Base-by-base conservation (phyloP, 768 basidiomycete species). In the Trametes gibbosa region DNA sequence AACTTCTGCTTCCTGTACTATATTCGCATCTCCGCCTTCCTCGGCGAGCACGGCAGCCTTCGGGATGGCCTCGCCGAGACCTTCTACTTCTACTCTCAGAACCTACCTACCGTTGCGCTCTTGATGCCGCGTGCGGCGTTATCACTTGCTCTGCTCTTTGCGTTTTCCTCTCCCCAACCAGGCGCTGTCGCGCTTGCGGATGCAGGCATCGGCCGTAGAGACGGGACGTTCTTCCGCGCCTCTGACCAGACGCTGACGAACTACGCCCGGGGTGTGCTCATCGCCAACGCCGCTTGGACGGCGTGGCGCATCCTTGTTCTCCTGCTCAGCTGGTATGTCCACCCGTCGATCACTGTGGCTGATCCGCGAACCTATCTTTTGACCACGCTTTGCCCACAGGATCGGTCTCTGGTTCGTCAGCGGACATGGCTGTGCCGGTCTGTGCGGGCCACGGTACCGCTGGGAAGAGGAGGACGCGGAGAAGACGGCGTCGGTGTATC, bases 1-100 rank as follows among this genome's bases (percentile, higher is more conserved):
- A 85, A 86, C 73, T 95, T 92, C 72, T 87, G 86, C 72, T 94
- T 94, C 77, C 76, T 95, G 65, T 84, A 86, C 58, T 82, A 94
- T 72, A 78, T 95, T 63, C 88, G 92, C 41, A 76, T 77, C 61
- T 82, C 86, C 25, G 89, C 92, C 34, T 87, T 89, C 69, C 50
- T 64, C 32, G 75, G 76, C 34, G 79, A 84, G 63, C 75, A 74
- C 43, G 81, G 78, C 55, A 74, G 79, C 65, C 58, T 79, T 57
- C 76, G 77, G 46, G 81, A 85, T 61, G 81, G 81, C 56, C 74
- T 94, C 43, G 89, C 93, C n/a, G 93, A 96, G 74, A 87, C 87
- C 14, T 90, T 82, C 69, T 90, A 85, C 77, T 84, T 84, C 67
- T 89, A 90, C 64, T 85, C 92, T 1, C 94, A 96, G 75, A 92